Conservation (phyloP, 129 eudicot species). For the Flaveria trinervia region DNA sequence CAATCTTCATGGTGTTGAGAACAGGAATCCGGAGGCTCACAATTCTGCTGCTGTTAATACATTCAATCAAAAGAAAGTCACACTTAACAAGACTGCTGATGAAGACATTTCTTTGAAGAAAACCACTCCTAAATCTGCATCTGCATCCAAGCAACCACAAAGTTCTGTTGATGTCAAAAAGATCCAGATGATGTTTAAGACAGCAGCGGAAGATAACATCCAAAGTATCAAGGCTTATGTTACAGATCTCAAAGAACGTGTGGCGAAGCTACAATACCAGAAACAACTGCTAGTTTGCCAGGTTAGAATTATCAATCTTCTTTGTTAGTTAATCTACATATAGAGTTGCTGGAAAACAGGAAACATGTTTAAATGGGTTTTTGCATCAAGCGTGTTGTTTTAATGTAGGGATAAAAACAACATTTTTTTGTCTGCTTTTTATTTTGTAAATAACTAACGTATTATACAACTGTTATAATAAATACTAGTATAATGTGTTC, state of each 20-base stretch:
- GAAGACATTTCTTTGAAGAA: slow-evolving; percentile 35
- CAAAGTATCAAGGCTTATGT: slow-evolving; percentile 87
- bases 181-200: slow-evolving; percentile 85
- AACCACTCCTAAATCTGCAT: slow-evolving; percentile 40
- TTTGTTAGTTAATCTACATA: slow-evolving; percentile 1
- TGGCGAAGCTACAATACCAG: slow-evolving; percentile 95
- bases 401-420: too few relatives aligned
- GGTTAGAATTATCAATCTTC: slow-evolving; percentile 41
- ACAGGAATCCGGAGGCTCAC: slow-evolving; percentile 54
- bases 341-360: not conserved
- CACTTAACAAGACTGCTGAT: slow-evolving; percentile 41
- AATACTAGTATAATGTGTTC: not conserved
- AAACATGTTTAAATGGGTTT: not conserved
- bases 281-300: slow-evolving; percentile 96
- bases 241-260: slow-evolving; percentile 88
- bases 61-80: slow-evolving; percentile 29
- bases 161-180: slow-evolving; percentile 69
- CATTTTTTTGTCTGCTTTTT: too few relatives aligned
- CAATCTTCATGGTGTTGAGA: slow-evolving; percentile 55
- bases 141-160: slow-evolving; percentile 32
- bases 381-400: not conserved
- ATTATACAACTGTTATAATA: not conserved
- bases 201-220: slow-evolving; percentile 88
- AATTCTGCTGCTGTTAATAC: slow-evolving; percentile 29
- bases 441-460: not conserved